Evolutionary conservation across 1,284 basidiomycete species (phyloP), one percentile per base, ranked within the genome.

Genomic region (Apiotrichum akiyoshidainum): DNA sequence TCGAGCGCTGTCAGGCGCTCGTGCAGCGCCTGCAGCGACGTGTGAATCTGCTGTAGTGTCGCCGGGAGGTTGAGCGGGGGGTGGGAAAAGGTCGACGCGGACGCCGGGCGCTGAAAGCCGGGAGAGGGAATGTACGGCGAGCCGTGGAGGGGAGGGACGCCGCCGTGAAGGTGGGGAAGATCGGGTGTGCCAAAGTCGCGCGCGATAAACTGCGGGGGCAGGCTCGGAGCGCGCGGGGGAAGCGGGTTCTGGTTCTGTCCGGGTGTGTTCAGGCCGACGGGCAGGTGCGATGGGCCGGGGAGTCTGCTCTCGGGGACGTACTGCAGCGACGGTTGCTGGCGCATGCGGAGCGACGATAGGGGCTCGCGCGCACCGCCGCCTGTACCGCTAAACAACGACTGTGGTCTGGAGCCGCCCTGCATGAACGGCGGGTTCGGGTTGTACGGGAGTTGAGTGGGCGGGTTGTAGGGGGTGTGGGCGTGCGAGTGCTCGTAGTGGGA

Each of bases 1-100:
- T 94, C 92, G 19, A 94, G 78, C 8, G 83, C 81, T 65, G 90
- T 87, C 33, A 98, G 80, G 13, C 94, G 86, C 76, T 97, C 94
- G 39, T 87, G 88, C 41, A 98, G 82, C 1, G 93, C 92, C 1
- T 90, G 88, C 10, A 98, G 80, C 58, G 93, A 90, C 0, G 88
- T 87, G 73, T 98, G 94, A 42, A 78, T 78, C 55, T 72, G 70
- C 58, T 76, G 72, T 13, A 78, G 59, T 10, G 72, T 69, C 9
- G 68, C 61, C 1, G 74, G 66, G 13, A 77, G 62, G 52, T 69
- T 71, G 33, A 69, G 57, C 8, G 61, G 60, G 6, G 55, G 44
- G 6, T 64, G 64, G 8, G 71, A 71, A 35, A 72, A 79, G 13
- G 79, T 79, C 17, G 80, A 80, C 2, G 75, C 65, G 2, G 78